These are phyloP conservation scores for Chlorella sp. DNA, from an alignment of 139 green algal species.

Conservation along the genomic window DNA sequence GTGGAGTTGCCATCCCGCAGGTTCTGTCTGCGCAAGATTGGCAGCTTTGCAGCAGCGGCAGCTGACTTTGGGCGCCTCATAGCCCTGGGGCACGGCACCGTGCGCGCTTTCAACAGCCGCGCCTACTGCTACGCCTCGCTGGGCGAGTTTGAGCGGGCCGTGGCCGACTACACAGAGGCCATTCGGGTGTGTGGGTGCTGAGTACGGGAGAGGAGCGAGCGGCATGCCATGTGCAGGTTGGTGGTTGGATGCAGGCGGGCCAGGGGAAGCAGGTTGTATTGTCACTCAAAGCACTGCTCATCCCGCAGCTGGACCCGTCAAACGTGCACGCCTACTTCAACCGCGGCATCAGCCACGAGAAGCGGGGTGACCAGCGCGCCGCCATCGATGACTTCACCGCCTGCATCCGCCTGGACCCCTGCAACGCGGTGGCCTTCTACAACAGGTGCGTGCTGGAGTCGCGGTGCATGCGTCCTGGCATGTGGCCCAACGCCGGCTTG, in stretches of 20 bases:
- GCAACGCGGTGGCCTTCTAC: conserved; percentile 66
- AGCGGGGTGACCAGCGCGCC: conserved; percentile 55
- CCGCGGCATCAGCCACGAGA: conserved; percentile 71
- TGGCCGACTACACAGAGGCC: conserved; percentile 37
- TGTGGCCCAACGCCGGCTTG: no score
- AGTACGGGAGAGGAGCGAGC: no score
- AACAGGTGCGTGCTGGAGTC: no score
- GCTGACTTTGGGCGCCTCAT: conserved; percentile 73
- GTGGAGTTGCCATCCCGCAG: no score
- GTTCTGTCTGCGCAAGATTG: conserved; percentile 64
- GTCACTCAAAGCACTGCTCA: no score
- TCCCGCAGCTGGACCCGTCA: conserved; percentile 5
- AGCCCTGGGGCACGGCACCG: conserved; percentile 31
- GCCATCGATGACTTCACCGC: conserved; percentile 65
- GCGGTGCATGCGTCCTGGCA: no score
- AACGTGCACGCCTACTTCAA: conserved; percentile 33
- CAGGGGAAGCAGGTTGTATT: no score
- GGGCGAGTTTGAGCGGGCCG: conserved; percentile 65
- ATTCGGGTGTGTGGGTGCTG: not conserved
- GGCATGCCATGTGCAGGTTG: no score
- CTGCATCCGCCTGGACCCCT: conserved; percentile 58
- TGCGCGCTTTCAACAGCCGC: conserved; percentile 56
- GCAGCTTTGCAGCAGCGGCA: conserved; percentile 65
- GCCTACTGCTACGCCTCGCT: conserved; percentile 85
- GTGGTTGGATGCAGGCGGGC: no score